Percentiles rank a stretch among this genome's conserved stretches.
Evolutionary conservation across 2,329 filamentous ascomycete species (phyloP).

Genomic region (Peltaster fructicola): DNA sequence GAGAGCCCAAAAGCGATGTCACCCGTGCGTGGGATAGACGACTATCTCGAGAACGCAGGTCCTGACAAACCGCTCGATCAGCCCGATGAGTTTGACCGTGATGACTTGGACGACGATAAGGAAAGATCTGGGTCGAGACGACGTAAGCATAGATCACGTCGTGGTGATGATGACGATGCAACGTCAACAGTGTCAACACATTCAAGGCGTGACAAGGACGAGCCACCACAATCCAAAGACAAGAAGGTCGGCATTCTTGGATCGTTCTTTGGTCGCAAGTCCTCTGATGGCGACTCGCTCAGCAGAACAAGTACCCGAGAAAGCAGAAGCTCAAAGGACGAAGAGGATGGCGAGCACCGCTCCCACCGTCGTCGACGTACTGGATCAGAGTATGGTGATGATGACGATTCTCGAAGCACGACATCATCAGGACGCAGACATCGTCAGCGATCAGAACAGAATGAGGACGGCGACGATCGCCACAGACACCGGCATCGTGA

Average conservation of each 20-base stretch:
- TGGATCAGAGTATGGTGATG: constrained; percentile 6
- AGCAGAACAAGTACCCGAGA: constrained; percentile 12
- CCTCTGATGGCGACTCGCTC: constrained; percentile 21
- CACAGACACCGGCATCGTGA: constrained; percentile 4
- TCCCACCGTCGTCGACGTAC: constrained; percentile 15
- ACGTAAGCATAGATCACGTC: constrained; percentile 1
- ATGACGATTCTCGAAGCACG: constrained; percentile 9
- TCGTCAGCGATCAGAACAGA: constrained; percentile 8
- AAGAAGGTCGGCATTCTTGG: constrained; percentile 29
- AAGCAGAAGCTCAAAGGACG: constrained; percentile 10
- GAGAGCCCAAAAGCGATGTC: no score
- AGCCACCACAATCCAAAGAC: constrained; percentile 21
- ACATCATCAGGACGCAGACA: constrained; percentile 10
- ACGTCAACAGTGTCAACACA: constrained; percentile 24
- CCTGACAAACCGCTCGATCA: constrained; percentile 1
- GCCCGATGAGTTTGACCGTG: constrained; percentile 3
- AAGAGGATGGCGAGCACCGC: constrained; percentile 27
- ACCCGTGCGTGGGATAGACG: no score
- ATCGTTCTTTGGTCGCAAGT: constrained; percentile 29
- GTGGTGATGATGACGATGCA: constrained; percentile 24
- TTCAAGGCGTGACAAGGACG: constrained; percentile 23
- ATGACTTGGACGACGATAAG: constrained; percentile 1
- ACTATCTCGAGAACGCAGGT: constrained; percentile 20
- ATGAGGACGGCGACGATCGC: constrained; percentile 9
- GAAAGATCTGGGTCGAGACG: constrained; percentile 4